phyloP scores from a whole-genome alignment of 2,329 filamentous ascomycete species.

The Cryphonectria naterciae region DNA sequence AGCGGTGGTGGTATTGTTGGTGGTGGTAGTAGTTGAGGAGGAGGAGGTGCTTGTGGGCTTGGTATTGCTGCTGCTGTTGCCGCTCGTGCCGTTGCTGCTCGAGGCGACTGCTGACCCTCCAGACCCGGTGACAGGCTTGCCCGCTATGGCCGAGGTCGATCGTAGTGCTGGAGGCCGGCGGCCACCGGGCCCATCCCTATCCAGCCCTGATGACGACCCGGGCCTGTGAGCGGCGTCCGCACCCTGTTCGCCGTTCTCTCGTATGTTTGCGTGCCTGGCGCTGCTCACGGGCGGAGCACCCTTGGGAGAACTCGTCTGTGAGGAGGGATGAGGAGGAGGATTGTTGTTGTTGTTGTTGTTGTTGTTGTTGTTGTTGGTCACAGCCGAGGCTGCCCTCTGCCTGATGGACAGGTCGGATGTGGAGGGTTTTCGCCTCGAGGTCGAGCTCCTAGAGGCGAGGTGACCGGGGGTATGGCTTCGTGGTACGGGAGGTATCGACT shows the following conservation, averaged over 20 bases:
- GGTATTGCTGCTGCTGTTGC: slow-evolving; percentile 45
- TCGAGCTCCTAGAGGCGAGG: slow-evolving; percentile 61
- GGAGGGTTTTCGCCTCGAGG: slow-evolving; percentile 50
- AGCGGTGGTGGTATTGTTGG: slow-evolving; percentile 41
- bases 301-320: slow-evolving; percentile 29
- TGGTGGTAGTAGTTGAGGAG: slow-evolving; percentile 43
- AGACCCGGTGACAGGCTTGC: slow-evolving; percentile 36
- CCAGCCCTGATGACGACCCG: slow-evolving; percentile 34
- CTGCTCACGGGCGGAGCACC: slow-evolving; percentile 26
- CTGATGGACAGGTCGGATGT: slow-evolving; percentile 56
- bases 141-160: slow-evolving; percentile 57
- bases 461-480: slow-evolving; percentile 67
- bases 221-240: slow-evolving; percentile 35
- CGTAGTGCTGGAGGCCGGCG: slow-evolving; percentile 52
- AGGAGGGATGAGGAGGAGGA: slow-evolving; percentile 34
- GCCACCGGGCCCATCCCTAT: slow-evolving; percentile 35
- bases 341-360: background rate
- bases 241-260: slow-evolving; percentile 33
- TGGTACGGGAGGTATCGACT: slow-evolving; percentile 43
- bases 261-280: slow-evolving; percentile 22
- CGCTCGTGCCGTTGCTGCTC: slow-evolving; percentile 44
- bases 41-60: slow-evolving; percentile 29
- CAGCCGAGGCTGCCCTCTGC: slow-evolving; percentile 54
- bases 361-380: slow-evolving; percentile 36
- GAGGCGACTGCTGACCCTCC: slow-evolving; percentile 31